Evolutionary conservation across 2,329 filamentous ascomycete species (phyloP).

Genomic region (Pyrenophora teres): DNA sequence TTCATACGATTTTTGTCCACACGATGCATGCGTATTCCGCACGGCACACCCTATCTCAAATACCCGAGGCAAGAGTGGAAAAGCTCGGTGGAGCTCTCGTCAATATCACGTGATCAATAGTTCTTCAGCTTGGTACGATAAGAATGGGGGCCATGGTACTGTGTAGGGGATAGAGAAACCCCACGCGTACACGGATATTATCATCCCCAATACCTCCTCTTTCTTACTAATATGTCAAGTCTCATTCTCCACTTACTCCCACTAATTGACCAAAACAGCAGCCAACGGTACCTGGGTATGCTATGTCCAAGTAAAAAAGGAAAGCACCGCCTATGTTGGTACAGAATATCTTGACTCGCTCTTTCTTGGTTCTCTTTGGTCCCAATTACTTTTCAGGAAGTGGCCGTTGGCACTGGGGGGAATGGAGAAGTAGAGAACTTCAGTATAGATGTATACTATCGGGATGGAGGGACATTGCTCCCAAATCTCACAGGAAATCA

Average conservation of each 20-base stretch:
- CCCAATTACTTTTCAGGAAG: background rate
- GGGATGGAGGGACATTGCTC: background rate
- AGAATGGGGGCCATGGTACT: too few species aligned
- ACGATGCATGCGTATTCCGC: too few species aligned
- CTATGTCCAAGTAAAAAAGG: background rate
- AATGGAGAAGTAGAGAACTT: background rate
- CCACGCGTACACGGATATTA: too few species aligned
- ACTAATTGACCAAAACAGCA: background rate
- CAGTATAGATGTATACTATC: background rate
- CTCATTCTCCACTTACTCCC: constrained; percentile 1
- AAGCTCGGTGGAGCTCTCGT: too few species aligned
- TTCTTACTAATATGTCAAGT: background rate
- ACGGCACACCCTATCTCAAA: too few species aligned
- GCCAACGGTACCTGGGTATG: background rate
- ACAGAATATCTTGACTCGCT: background rate
- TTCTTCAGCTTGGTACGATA: too few species aligned
- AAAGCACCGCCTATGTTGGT: background rate
- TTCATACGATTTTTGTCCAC: too few species aligned
- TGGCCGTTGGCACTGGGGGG: background rate
- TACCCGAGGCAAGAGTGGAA: too few species aligned
- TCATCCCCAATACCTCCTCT: too few species aligned
- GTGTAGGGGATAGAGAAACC: too few species aligned
- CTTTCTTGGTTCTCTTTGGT: background rate
- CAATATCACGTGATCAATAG: too few species aligned
- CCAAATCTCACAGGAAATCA: too few species aligned